Percentiles rank a stretch among this genome's conserved stretches.
phyloP scores from a whole-genome alignment of 2,329 filamentous ascomycete genomes.

The Xylaria sp. region DNA sequence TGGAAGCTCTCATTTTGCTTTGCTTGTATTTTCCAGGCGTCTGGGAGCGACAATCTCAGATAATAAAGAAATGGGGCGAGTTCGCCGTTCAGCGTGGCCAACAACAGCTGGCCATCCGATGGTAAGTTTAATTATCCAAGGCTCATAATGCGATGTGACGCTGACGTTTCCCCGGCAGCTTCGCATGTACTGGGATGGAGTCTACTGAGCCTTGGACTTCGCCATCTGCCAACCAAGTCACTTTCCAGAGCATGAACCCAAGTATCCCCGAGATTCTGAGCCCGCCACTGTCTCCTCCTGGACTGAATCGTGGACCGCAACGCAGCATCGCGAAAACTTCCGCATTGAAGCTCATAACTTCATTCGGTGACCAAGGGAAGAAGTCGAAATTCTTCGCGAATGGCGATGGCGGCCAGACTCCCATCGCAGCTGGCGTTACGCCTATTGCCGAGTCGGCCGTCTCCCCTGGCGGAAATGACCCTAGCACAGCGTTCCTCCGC shows the following conservation, averaged over 20 bases:
- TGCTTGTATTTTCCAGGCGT: constrained; percentile 81
- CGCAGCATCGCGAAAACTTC: constrained; percentile 76
- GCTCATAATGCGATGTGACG: neutral
- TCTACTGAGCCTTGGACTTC: constrained; percentile 87
- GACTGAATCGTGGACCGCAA: constrained; percentile 60
- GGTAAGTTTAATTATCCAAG: constrained; percentile 45
- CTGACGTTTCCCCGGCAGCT: constrained; percentile 50
- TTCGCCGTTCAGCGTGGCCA: constrained; percentile 84
- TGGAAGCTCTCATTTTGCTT: constrained; percentile 90
- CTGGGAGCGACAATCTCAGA: constrained; percentile 86
- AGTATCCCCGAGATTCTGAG: constrained; percentile 66
- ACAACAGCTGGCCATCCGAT: constrained; percentile 87
- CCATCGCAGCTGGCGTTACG: constrained; percentile 80
- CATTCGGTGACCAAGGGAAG: constrained; percentile 68
- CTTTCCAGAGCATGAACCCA: constrained; percentile 56
- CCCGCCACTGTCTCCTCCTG: constrained; percentile 74
- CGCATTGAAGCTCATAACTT: constrained; percentile 87
- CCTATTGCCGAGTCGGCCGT: constrained; percentile 82
- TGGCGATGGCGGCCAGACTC: constrained; percentile 66
- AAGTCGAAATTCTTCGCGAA: constrained; percentile 67
- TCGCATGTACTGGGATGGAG: constrained; percentile 86
- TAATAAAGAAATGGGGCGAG: constrained; percentile 94
- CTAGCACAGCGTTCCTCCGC: constrained; percentile 68
- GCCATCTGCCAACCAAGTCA: constrained; percentile 70
- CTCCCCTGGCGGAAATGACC: constrained; percentile 70